Base-by-base conservation (phyloP, 108 stramenopile genomes). In the Pinguiococcus pyrenoidosus region DNA sequence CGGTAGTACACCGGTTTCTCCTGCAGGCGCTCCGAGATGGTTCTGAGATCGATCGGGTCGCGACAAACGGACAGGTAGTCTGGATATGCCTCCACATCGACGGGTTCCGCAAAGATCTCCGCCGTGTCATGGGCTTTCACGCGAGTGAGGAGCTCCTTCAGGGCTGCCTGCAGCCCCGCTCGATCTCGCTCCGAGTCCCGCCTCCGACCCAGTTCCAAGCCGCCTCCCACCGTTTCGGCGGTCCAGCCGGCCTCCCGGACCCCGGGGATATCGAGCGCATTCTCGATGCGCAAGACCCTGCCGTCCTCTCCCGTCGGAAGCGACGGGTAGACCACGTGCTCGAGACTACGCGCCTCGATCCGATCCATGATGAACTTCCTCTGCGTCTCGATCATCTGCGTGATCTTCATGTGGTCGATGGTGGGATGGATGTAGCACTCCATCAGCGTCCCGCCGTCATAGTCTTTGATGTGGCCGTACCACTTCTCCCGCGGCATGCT, bases 401-500 rank as follows among this genome's bases (percentile, higher is more conserved):
- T 78, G 20, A 89, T 61, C n/a, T 75, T 58, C 5, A 84, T 82
- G 59, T 75, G 95, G 45, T 87, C 80, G 52, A 95, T 79, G 30
- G 79, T 74, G 8, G 89, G 88, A 63, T 95, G 91, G 7, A 98
- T 74, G 64, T 92, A 90, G 69, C 96, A 98, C 73, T 98, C 90
- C 96, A 98, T 98, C 49, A 92, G 77, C 2, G 88, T 95, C 10
- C 88, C 96, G 22, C 93, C 93, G 47, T 98, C 96, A 59, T 98
- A 98, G 52, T 98, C 92, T 62, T 98, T 98, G 59, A 98, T 93
- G 37, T 93, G 83, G 2, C 87, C 88, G 9, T 73, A 71, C 63
- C 87, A 88, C 5, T 83, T 69, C 30, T 72, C 72, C 37, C 78
- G 84, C 27, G 81, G 79, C 85, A 90, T 83, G 55, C 72, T 49